Evolutionary conservation across 2,329 filamentous ascomycete genomes (phyloP).

Genomic region (Hymenoscyphus linearis): DNA sequence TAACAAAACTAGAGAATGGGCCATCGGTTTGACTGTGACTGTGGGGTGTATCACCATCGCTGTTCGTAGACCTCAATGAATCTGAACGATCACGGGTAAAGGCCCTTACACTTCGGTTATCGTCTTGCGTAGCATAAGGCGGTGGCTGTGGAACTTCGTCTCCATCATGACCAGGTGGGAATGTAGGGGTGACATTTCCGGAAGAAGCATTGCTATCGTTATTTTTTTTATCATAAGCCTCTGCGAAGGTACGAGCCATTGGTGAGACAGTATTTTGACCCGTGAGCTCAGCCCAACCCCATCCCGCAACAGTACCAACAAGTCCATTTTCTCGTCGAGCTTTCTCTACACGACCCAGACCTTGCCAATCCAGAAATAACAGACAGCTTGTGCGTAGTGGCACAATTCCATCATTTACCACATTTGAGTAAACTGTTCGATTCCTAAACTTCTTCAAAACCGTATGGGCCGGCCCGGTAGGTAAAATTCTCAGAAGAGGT

Average conservation of each 20-base stretch:
- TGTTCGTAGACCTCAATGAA: constrained; percentile 15
- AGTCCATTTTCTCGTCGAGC: constrained; percentile 86
- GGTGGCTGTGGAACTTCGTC: constrained; percentile 66
- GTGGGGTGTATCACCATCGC: constrained; percentile 14
- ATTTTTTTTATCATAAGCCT: constrained; percentile 8
- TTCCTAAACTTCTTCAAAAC: constrained; percentile 86
- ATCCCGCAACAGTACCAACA: constrained; percentile 87
- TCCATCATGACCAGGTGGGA: constrained; percentile 34
- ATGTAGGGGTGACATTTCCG: constrained; percentile 39
- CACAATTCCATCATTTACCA: constrained; percentile 96
- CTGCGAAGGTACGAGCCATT: constrained; percentile 20
- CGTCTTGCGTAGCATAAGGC: constrained; percentile 62
- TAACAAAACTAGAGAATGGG: constrained; percentile 53
- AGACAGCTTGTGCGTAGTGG: constrained; percentile 91
- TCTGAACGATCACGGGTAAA: constrained; percentile 29
- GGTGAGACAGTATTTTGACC: constrained; percentile 47
- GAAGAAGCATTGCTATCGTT: constrained; percentile 24
- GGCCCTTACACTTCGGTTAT: constrained; percentile 48
- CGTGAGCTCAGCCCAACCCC: constrained; percentile 91
- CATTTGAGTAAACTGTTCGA: constrained; percentile 90
- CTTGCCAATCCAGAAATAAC: constrained; percentile 96
- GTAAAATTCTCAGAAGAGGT: constrained; percentile 80
- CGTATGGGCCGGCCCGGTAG: constrained; percentile 83
- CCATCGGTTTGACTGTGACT: constrained; percentile 37
- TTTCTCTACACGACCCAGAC: constrained; percentile 88